Percentiles rank a stretch among this genome's conserved stretches.
Conservation (phyloP, 2,329 filamentous ascomycete species). For the Colletotrichum euphorbiae region DNA sequence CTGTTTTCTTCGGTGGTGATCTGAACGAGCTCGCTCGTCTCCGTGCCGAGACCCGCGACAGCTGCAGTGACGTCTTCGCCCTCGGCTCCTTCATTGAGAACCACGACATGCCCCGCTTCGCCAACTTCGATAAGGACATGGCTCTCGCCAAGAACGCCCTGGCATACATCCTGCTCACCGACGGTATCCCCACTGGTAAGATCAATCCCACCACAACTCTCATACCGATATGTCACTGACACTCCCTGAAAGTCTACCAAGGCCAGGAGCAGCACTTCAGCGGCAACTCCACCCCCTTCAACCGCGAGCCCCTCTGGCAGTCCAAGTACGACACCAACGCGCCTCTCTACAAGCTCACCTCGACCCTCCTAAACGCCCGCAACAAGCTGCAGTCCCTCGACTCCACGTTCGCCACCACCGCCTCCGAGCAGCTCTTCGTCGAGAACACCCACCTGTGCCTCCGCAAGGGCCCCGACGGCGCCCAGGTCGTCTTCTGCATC, state of each 20-base stretch:
- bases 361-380: constrained; percentile 29
- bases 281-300: constrained; percentile 59
- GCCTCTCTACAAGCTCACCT: constrained; percentile 56
- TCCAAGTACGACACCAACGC: constrained; percentile 60
- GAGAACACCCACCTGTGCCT: constrained; percentile 36
- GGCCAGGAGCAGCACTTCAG: constrained; percentile 73
- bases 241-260: constrained; percentile 63
- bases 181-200: constrained; percentile 67
- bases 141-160: constrained; percentile 70
- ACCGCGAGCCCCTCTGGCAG: constrained; percentile 70
- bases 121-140: constrained; percentile 63
- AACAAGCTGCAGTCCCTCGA: constrained; percentile 33
- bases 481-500: constrained; percentile 38
- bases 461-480: constrained; percentile 35
- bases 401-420: constrained; percentile 24
- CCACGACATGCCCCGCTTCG: constrained; percentile 65
- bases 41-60: constrained; percentile 32
- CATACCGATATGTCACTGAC: constrained; percentile 6
- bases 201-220: too few species aligned
- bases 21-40: constrained; percentile 48
- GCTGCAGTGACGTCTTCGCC: constrained; percentile 44
- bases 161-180: constrained; percentile 68
- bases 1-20: constrained; percentile 33
- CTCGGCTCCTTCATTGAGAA: constrained; percentile 65
- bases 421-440: constrained; percentile 37